Base-by-base conservation (phyloP, 2,329 filamentous ascomycete species). In the Trichoderma lentiforme region DNA sequence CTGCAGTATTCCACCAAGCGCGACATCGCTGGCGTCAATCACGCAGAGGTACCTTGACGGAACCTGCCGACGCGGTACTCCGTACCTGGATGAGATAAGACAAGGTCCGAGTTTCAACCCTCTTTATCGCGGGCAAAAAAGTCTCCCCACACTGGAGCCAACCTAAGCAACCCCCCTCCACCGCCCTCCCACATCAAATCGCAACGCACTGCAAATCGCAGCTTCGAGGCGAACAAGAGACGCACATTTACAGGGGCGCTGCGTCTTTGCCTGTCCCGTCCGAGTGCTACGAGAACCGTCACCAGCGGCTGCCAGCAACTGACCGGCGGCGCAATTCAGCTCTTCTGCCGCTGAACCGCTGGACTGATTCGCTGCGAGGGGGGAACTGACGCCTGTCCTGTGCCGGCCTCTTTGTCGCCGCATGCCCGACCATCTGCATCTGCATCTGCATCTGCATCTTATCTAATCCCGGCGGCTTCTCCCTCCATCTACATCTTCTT, bases 391-490 rank as follows among this genome's bases (percentile, higher is more conserved):
- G 57, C 57, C 70, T 72, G 71, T 36, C 34, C 39, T 32, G 39
- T 43, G 39, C 51, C 65, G 36, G 64, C 56, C 57, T 64, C 71
- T 66, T 56, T 53, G 63, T 71, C 66, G 71, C 60, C 58, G 71
- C 64, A 69, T 69, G 58, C 65, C 71, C 65, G 71, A 72, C 71
- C 58, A 32, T 58, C 64, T 72, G 47, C 53, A 61, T 71, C 26
- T 43, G 11, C 53, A 28, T 58, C 14, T 18, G 14, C 26, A 18
- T 57, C 65, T 39, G 32, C 62, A 47, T 53, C 36, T 63, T 64
- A 9, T 60, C 30, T 62, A 60, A 51, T 61, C 3, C 43, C 8
- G 30, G 24, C 39, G 39, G 21, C 21, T 47, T 61, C 30, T 36
- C 47, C 32, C 47, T 28, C 47, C 51, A 14, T 62, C 32, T 43